These are phyloP conservation scores for Rhodomyrtus tomentosa DNA, from an alignment of 345 rosid genomes.

Conservation along the genomic window DNA sequence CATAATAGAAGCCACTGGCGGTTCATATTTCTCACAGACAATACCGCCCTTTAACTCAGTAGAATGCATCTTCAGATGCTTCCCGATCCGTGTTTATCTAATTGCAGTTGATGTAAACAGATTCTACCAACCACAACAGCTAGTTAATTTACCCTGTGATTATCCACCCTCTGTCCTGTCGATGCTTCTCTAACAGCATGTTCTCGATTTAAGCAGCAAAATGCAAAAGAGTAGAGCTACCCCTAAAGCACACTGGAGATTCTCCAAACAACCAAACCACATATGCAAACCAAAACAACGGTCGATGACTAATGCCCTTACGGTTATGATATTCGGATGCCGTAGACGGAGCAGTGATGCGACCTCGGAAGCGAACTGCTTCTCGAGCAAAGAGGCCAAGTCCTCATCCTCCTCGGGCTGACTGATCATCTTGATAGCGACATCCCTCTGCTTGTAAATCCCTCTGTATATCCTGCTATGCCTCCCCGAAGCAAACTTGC, in stretches of 20 bases:
- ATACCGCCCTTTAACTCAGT: not conserved
- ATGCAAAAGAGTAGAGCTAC: not conserved
- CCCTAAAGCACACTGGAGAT: not conserved
- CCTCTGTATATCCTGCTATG: constrained; percentile 81
- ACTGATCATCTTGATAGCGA: constrained; percentile 65
- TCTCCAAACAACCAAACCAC: not conserved
- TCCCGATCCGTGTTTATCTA: not conserved
- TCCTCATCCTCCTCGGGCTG: constrained; percentile 69
- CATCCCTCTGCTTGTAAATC: constrained; percentile 55
- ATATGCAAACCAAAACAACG: not conserved
- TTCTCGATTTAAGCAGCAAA: not conserved
- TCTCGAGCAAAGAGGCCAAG: constrained; percentile 48
- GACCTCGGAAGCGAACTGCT: constrained; percentile 67
- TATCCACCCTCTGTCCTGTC: not conserved
- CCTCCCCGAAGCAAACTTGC: constrained; percentile 63
- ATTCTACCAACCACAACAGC: not conserved
- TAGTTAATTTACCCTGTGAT: not conserved
- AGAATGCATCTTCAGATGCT: not conserved
- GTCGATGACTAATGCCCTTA: constrained; percentile 14
- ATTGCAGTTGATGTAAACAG: not conserved
- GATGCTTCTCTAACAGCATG: not conserved
- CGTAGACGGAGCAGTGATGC: constrained; percentile 44
- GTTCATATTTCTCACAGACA: not conserved
- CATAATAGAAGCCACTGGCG: not conserved
- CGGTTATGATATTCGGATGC: constrained; percentile 63